phyloP scores from a whole-genome alignment of 768 basidiomycete genomes.

The Sporobolomyces phaffii region DNA sequence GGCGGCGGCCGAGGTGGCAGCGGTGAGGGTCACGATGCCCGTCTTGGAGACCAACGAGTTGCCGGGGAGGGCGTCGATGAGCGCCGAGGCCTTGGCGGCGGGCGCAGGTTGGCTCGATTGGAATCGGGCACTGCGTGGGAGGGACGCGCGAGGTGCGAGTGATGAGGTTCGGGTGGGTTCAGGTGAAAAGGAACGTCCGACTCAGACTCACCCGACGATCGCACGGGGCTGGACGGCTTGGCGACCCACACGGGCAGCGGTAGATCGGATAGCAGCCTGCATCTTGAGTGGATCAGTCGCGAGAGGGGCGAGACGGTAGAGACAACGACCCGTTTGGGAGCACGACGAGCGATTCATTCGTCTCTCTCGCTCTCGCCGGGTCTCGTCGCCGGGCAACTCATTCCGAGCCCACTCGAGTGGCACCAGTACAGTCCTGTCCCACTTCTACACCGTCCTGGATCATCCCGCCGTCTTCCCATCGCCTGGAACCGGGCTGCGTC shows the following conservation, averaged over 20 bases:
- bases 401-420: no score
- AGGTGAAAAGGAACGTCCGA: neutral
- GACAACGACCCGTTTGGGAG: no score
- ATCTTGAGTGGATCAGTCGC: neutral
- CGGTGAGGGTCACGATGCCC: constrained; percentile 71
- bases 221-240: constrained; percentile 26
- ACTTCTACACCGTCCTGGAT: no score
- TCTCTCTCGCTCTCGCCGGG: no score
- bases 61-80: constrained; percentile 77
- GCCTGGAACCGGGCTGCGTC: no score
- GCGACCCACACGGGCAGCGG: constrained; percentile 19
- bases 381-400: no score
- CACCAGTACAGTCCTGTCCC: no score
- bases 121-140: constrained; percentile 24
- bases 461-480: no score
- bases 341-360: no score
- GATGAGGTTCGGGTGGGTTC: neutral
- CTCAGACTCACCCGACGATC: neutral
- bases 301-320: neutral
- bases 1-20: constrained; percentile 48
- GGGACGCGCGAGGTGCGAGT: neutral
- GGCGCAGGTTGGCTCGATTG: constrained; percentile 31
- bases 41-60: constrained; percentile 85
- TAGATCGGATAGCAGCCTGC: neutral
- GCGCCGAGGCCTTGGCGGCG: constrained; percentile 59